Evolutionary conservation across 1,284 basidiomycete genomes (phyloP), one percentile per base, ranked within the genome.

Genomic region (Boletus sp.): DNA sequence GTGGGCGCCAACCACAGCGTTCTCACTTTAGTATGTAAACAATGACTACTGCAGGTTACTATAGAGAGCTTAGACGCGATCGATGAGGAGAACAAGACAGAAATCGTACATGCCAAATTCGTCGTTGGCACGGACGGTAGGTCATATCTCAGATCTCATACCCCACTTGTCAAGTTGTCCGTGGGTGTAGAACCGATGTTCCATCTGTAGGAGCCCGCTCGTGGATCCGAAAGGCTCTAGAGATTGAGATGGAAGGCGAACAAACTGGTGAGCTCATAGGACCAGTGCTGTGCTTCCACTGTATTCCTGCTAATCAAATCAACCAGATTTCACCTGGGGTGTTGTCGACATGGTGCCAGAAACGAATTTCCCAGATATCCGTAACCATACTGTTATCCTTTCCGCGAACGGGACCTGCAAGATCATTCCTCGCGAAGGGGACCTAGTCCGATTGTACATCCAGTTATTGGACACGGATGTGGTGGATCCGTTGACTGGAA

Each of bases 321-420:
- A 10, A 35, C 40, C 49, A 70, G 81, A 90, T 49, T 84, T 77
- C 51, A 75, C 88, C 26, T 91, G 88, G 88, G 88, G 88, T 16
- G 88, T 90, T 8, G 68, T 89, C 16, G 86, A 90, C 64, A 73
- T 83, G 48, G 58, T 80, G n/a, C 83, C 84, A 1, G 74, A 79
- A 17, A 88, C 87, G 12, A 73, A 91, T 62, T 88, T 92, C 61
- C 90, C 91, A 0, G 90, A 94, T 64, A 82, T 89, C 53, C 81
- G 90, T 20, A 85, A 82, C 53, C 73, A 73, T 52, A 75, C 74
- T 39, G 83, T 57, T 4, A 70, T 80, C 19, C 85, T 85, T 64
- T 85, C 82, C 0, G 72, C 74, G 40, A 73, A 75, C 41, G 80
- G 81, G 3, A 77, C 78, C 0, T 78, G 79, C 57, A 82, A 90